Evolutionary conservation across 208 protist genomes (phyloP), one percentile per base, ranked within the genome.

Genomic region (Tritrichomonas foetus): DNA sequence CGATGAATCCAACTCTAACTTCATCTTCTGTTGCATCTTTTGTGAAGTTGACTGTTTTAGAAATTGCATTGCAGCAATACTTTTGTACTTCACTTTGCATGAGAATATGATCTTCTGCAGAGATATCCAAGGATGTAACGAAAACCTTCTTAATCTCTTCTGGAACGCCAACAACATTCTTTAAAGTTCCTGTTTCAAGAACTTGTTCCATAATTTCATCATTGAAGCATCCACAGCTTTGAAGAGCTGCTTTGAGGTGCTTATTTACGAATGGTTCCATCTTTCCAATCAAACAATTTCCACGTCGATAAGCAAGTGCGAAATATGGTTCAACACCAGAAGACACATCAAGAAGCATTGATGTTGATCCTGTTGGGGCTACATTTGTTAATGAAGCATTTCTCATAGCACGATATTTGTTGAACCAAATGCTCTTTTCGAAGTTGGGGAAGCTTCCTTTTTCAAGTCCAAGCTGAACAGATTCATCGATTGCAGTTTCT

Each of bases 291-390:
- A 82, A 36, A 36, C 74, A 82, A 36, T 82, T 82, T 50, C 74
- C 33, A 50, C 74, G n/a, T 53, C 74, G n/a, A 36, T 82, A 82
- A 20, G 74, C 74, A 20, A 82, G 41, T 53, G 74, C 74, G 41
- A 82, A 82, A 44, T 82, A 82, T 82, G 74, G 74, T 44, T 82
- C 74, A n/a, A 82, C 74, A 36, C 74, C 74, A n/a, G 74, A 82
- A 11, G 41, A 53, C 11, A 82, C 74, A 82, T 82, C 74, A 3
- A 82, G 8, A n/a, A 82, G 41, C 74, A 82, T 82, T 22, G 74
- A 82, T 82, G 74, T 82, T 9, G 74, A 82, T 22, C 74, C 74
- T 50, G 74, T 82, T 50, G 74, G 74, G 1, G 74, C 74, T 22
- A 82, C 74, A 36, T 82, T 82, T 50, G 74, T 82, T 14, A 82